Conservation (phyloP, 345 rosid species). For the Psidium friedrichsthalianum region DNA sequence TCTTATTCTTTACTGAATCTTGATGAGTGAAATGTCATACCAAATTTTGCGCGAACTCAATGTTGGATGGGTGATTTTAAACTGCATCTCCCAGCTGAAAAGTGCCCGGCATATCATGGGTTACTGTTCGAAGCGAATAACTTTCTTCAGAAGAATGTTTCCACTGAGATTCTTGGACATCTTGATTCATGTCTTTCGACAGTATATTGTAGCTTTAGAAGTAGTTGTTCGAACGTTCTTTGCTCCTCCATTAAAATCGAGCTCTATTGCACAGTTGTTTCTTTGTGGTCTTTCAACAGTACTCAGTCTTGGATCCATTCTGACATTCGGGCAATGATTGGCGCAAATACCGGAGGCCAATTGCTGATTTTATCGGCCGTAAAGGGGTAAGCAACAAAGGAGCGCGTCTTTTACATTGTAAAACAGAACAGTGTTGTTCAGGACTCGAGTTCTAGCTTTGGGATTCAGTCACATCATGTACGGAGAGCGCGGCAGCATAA, state of each 20-base stretch:
- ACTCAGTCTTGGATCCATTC: slow-evolving; percentile 77
- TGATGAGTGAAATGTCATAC: background rate
- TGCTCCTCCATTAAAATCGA: background rate
- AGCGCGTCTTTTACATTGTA: background rate
- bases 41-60: background rate
- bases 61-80: background rate
- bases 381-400: slow-evolving; percentile 47
- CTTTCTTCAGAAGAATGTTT: background rate
- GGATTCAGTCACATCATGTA: background rate
- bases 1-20: background rate
- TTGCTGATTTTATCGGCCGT: slow-evolving; percentile 76
- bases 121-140: background rate
- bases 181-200: background rate
- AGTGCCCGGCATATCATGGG: background rate
- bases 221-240: too few relatives aligned
- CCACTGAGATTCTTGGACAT: background rate
- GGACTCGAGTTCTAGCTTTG: background rate
- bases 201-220: background rate
- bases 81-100: background rate
- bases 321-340: slow-evolving; percentile 96
- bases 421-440: background rate
- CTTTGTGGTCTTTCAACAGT: slow-evolving; percentile 25
- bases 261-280: background rate
- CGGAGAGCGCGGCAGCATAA: background rate
- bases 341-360: slow-evolving; percentile 84